Base-by-base conservation (phyloP, 2,329 filamentous ascomycete species). In the Dichotomopilus funicola region DNA sequence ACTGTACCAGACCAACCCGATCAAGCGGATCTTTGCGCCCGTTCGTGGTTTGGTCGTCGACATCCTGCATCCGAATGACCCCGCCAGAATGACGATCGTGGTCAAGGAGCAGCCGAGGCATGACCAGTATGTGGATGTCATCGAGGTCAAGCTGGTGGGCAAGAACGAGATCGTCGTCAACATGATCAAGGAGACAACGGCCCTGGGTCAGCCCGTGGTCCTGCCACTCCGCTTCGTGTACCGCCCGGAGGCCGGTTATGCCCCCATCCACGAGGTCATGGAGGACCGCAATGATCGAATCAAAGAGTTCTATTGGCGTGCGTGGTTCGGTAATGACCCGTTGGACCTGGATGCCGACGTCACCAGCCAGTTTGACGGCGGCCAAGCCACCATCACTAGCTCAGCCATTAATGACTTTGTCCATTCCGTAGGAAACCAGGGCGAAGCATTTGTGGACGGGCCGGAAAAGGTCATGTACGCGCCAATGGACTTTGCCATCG, bases 261-360 rank as follows among this genome's bases (percentile, higher is more conserved):
- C 95, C n/a, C 94, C 94, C 13, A 96, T 99, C 63, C 87, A 87
- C 59, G 94, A 99, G 72, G 88, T 97, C 61, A 99, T 99, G 94
- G 83, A 91, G 38, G 87, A 83, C 54, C 90, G 94, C 68, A 99
- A 99, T 70, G 92, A 99, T 69, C 88, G 90, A 62, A 97, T 99
- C 78, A 99, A 99, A 79, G 89, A 96, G 72, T 99, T 99, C 72
- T 99, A 99, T 80, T 99, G 95, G 85, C 86, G 86, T 64, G 86
- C 95, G 62, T 99, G 94, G 94, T 99, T 99, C 65, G 94, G 91
- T 43, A 81, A 91, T 58, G 91, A 96, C 67, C 73, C 80, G 44
- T 80, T 95, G 50, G 86, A 95, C 54, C 88, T 96, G 54, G 87
- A 96, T 65, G 86, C 88, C 12, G 79, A 89, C 38, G 88, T 96